Conservation (phyloP, 2,329 filamentous ascomycete species). For the Chrysoporthe puriensis region DNA sequence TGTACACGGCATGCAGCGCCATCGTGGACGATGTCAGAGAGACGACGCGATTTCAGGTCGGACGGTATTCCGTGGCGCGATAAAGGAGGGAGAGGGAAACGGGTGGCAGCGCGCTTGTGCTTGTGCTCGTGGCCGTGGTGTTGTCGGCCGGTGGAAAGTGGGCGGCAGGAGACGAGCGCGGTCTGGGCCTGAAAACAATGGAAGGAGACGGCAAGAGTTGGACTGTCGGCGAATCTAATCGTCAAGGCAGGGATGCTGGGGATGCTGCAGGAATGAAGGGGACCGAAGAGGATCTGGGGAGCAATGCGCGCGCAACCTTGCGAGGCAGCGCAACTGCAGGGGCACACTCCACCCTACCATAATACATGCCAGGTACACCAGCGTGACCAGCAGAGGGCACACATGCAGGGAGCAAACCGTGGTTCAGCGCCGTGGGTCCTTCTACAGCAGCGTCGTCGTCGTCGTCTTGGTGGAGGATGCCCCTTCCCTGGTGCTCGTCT, state of each 20-base stretch:
- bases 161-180: neutral
- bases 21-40: slow-evolving; percentile 38
- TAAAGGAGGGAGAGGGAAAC: neutral
- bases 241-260: slow-evolving; percentile 1
- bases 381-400: too few species aligned
- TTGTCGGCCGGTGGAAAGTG: neutral
- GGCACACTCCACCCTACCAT: neutral
- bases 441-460: too few species aligned
- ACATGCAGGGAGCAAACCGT: neutral
- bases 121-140: neutral
- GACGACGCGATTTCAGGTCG: neutral
- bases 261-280: slow-evolving; percentile 9
- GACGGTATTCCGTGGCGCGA: neutral
- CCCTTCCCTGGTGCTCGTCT: too few species aligned
- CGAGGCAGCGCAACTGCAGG: slow-evolving; percentile 1
- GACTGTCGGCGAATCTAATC: slow-evolving; percentile 1
- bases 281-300: slow-evolving; percentile 1
- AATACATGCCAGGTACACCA: neutral
- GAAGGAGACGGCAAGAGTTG: neutral
- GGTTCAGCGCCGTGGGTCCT: neutral
- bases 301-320: neutral
- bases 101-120: neutral
- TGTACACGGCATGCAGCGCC: slow-evolving; percentile 62
- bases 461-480: too few species aligned
- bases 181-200: neutral